These are phyloP conservation scores for Hymenoscyphus infarciens DNA, from an alignment of 2,329 filamentous ascomycete genomes.

Conservation along the genomic window DNA sequence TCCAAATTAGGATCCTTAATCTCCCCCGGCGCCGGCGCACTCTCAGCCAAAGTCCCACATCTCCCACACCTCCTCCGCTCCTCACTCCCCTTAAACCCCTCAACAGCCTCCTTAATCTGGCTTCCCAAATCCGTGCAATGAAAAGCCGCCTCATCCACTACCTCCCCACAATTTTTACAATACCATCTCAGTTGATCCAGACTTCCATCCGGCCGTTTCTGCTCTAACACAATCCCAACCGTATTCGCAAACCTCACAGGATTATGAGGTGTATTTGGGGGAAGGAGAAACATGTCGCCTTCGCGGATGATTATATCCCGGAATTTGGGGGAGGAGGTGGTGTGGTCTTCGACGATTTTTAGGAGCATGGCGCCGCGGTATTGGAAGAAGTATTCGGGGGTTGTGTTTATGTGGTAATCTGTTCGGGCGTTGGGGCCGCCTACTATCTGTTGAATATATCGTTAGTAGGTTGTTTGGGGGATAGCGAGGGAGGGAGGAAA, in stretches of 20 bases:
- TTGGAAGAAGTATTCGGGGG: slow-evolving; percentile 98
- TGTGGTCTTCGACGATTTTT: slow-evolving; percentile 73
- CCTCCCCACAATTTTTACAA: slow-evolving; percentile 63
- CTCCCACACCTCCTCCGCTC: slow-evolving; percentile 69
- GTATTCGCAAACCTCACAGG: slow-evolving; percentile 90
- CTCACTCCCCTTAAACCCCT: slow-evolving; percentile 70
- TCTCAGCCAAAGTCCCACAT: slow-evolving; percentile 75
- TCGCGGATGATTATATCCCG: slow-evolving; percentile 86
- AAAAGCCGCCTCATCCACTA: slow-evolving; percentile 85
- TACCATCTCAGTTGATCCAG: slow-evolving; percentile 89
- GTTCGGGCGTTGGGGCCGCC: slow-evolving; percentile 94
- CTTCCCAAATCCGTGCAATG: slow-evolving; percentile 87
- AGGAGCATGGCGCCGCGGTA: slow-evolving; percentile 90
- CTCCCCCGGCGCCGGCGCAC: slow-evolving; percentile 57
- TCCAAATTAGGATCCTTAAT: slow-evolving; percentile 56
- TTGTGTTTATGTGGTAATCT: slow-evolving; percentile 97
- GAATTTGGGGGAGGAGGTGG: slow-evolving; percentile 46
- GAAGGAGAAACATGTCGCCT: slow-evolving; percentile 90
- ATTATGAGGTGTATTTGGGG: slow-evolving; percentile 93
- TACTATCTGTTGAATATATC: slow-evolving; percentile 65
- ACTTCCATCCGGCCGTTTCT: slow-evolving; percentile 65
- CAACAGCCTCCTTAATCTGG: slow-evolving; percentile 90
- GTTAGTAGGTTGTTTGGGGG: not conserved
- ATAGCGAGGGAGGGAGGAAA: not conserved
- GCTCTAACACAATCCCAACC: slow-evolving; percentile 90